Conservation (phyloP, 1,139 yeast genomes). For the Cylindricascospora bacillispora region DNA sequence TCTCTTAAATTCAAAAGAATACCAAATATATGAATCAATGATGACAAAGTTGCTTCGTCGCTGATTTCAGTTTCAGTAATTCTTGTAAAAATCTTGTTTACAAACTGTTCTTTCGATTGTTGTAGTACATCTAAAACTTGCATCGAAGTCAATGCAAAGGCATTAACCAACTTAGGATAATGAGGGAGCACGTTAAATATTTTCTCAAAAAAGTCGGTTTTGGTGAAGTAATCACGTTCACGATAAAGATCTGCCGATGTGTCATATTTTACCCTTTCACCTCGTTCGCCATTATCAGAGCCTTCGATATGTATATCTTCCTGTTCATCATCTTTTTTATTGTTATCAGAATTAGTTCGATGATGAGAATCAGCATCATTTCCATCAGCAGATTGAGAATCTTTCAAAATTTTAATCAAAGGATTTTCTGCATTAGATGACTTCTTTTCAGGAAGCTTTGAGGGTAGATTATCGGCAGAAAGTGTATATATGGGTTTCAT, state of each 20-base stretch:
- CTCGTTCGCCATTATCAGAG: too few relatives aligned
- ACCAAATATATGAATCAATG: constrained; percentile 38
- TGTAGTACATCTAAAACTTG: constrained; percentile 17
- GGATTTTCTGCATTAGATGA: background rate
- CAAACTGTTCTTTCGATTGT: constrained; percentile 21
- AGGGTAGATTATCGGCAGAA: constrained; percentile 5
- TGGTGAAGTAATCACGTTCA: constrained; percentile 25
- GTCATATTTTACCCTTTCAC: background rate
- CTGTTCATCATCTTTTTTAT: too few relatives aligned
- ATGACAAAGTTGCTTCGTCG: constrained; percentile 29
- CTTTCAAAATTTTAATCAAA: too few relatives aligned
- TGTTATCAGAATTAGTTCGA: too few relatives aligned
- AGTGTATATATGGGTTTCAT: constrained; percentile 5
- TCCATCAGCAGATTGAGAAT: background rate
- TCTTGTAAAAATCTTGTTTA: constrained; percentile 26
- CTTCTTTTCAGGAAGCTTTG: too few relatives aligned
- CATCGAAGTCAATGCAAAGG: constrained; percentile 38
- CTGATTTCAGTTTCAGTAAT: constrained; percentile 27
- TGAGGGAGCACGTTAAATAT: constrained; percentile 38
- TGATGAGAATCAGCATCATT: too few relatives aligned
- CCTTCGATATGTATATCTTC: too few relatives aligned
- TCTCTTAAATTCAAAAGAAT: constrained; percentile 28
- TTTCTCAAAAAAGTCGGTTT: constrained; percentile 29
- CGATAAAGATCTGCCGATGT: constrained; percentile 32
- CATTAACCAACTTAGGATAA: constrained; percentile 38